Base-by-base conservation (phyloP, 176 grass and related monocot genomes). In the Thalia dealbata region DNA sequence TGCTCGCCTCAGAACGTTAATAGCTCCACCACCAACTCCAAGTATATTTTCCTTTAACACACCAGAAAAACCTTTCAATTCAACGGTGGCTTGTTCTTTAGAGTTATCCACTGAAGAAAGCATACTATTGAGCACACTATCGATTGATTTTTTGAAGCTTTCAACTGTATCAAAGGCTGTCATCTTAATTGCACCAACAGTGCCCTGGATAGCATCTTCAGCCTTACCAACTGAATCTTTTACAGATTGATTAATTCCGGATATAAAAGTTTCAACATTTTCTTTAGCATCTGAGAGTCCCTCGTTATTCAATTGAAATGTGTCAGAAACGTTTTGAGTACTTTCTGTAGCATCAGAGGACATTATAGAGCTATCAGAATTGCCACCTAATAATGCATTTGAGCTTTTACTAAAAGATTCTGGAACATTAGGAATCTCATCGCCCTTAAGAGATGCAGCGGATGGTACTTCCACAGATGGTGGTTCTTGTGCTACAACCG, bases 171-270 rank as follows among this genome's bases (percentile, higher is more conserved):
- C 85, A 63, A 84, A 86, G 59, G 88, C 87, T 16, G 85, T 92
- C 64, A 84, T 74, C 72, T 81, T 73, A 38, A 97, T 73, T 65
- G 82, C 82, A 66, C 88, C 79, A 73, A 92, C 84, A 8, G 81
- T 84, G 24, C 86, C 81, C 73, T 87, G 90, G 44, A 92, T 74
- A 70, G 83, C 66, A 77, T 88, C 95, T 86, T 97, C 87, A 28
- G 87, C 80, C 77, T 84, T 87, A 81, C 86, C 85, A 5, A 92
- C 55, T 80, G 80, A 80, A 69, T 79, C 87, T 69, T 82, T 62
- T 60, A 90, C 50, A 61, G 75, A 79, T 45, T 96, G 72, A 72
- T 90, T 44, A 71, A 90, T 42, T 91, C 85, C 73, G 43, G 87
- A 75, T 41, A 90, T 66, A 66, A 78, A 76, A 52, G 78, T 32